phyloP scores from a whole-genome alignment of 169 alveolate species.

The Plasmodium gonderi region DNA sequence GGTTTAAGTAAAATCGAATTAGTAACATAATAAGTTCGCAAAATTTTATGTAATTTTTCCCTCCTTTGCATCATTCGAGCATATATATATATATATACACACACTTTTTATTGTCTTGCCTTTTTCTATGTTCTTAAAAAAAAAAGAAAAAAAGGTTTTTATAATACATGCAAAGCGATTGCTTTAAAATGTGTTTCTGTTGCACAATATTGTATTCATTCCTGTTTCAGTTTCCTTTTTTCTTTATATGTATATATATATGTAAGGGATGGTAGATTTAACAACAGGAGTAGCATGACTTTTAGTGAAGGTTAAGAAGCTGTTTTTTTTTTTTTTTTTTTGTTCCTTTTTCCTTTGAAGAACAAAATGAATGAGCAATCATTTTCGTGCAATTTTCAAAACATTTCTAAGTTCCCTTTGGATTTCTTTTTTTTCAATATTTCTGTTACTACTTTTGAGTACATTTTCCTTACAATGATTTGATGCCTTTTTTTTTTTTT shows the following conservation, averaged over 20 bases:
- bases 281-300: neutral
- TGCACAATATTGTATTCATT: neutral
- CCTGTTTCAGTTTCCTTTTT: neutral
- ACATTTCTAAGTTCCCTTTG: neutral
- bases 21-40: neutral
- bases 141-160: neutral
- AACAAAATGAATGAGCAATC: neutral
- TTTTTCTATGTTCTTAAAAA: neutral
- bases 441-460: neutral
- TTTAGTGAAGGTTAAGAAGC: neutral
- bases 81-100: neutral
- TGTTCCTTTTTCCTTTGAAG: neutral
- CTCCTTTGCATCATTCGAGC: constrained; percentile 10
- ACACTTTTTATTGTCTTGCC: neutral
- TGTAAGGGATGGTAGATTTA: neutral
- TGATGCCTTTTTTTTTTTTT: neutral
- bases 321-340: neutral
- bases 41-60: neutral
- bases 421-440: neutral
- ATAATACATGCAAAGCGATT: neutral
- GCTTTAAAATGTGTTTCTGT: neutral
- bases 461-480: neutral
- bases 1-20: neutral
- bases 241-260: too few species aligned
- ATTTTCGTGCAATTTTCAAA: neutral